A percentile compares a stretch with the other conserved stretches of the same genome.
These are phyloP conservation scores for Durusdinium trenchii DNA, from an alignment of 73 alveolate species.

Conservation along the genomic window DNA sequence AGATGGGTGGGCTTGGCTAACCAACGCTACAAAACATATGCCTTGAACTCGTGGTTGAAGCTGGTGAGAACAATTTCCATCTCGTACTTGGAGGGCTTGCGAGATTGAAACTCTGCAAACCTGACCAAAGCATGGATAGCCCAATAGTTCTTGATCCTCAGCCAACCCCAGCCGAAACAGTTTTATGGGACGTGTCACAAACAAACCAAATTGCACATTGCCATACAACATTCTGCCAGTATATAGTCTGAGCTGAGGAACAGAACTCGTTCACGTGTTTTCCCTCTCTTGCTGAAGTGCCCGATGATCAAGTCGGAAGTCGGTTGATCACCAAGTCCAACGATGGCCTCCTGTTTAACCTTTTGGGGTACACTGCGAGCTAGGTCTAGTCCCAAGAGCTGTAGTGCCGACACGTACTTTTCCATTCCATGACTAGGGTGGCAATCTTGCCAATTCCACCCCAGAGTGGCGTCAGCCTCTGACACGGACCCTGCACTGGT, in stretches of 20 bases:
- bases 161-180: neutral
- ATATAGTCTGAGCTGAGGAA: too few species aligned
- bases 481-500: too few species aligned
- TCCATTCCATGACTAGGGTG: too few species aligned
- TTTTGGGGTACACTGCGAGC: neutral
- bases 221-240: neutral
- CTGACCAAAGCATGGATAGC: neutral
- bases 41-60: neutral
- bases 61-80: neutral
- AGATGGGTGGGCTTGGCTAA: neutral
- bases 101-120: neutral
- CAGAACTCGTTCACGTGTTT: neutral
- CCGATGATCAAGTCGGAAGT: neutral
- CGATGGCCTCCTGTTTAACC: neutral
- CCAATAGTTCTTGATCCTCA: slow-evolving; percentile 12
- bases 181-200: neutral
- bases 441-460: too few species aligned
- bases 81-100: neutral
- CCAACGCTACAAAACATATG: neutral
- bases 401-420: neutral
- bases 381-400: neutral
- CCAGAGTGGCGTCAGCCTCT: too few species aligned
- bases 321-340: neutral
- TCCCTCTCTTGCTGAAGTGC: neutral
- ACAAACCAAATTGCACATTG: neutral